Evolutionary conservation across 257 asterid species (phyloP).

Genomic region (Forsythia viridissima): DNA sequence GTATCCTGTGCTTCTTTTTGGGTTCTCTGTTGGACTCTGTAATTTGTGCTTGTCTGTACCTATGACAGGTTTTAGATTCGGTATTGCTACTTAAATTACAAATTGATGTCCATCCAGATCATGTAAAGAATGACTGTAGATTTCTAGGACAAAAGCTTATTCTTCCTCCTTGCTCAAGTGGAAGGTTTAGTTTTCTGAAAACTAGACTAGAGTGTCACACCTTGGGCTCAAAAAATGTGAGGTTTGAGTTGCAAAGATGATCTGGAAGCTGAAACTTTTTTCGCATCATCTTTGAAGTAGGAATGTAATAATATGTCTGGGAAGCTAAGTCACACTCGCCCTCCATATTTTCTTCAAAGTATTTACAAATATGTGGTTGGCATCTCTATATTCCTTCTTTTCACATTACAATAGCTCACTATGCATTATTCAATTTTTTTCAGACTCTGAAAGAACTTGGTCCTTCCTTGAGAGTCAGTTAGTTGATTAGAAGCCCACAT

Average conservation of each 20-base stretch:
- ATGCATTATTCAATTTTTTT: neutral
- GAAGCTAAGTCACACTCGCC: too few species aligned
- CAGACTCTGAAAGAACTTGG: neutral
- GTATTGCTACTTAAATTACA: too few species aligned
- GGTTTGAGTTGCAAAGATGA: neutral
- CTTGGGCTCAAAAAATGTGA: too few species aligned
- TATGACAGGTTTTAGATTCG: too few species aligned
- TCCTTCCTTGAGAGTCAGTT: neutral
- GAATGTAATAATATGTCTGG: too few species aligned
- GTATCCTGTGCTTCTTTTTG: too few species aligned
- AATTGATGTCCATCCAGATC: too few species aligned
- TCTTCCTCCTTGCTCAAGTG: too few species aligned
- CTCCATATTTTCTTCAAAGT: neutral
- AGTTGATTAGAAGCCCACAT: neutral
- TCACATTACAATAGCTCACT: neutral
- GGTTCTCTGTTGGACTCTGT: too few species aligned
- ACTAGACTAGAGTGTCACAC: neutral
- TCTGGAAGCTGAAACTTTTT: too few species aligned
- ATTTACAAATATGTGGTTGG: neutral
- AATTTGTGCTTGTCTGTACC: too few species aligned
- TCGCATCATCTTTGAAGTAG: too few species aligned
- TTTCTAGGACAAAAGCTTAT: neutral
- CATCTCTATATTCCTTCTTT: neutral
- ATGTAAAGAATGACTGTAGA: neutral
- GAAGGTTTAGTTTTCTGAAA: neutral